phyloP scores from a whole-genome alignment of 2,329 filamentous ascomycete species.

The Colletotrichum tofieldiae region DNA sequence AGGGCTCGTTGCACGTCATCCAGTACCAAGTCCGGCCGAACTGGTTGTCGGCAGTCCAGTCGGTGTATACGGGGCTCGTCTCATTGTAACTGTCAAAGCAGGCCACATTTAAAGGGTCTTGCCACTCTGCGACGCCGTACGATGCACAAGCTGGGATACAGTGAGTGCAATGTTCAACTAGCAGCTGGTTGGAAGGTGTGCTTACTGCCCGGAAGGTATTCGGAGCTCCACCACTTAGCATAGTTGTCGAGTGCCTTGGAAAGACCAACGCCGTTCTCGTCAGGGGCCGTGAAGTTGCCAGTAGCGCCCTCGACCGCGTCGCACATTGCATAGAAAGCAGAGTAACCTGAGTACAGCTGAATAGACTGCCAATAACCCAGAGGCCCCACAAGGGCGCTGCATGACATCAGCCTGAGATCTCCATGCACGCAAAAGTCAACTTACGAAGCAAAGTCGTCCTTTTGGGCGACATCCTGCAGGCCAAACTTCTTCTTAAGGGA shows the following conservation, averaged over 20 bases:
- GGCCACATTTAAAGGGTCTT: conserved; percentile 56
- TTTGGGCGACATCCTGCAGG: conserved; percentile 61
- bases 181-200: conserved; percentile 19
- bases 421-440: conserved; percentile 16
- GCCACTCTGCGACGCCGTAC: conserved; percentile 64
- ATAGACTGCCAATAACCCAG: conserved; percentile 55
- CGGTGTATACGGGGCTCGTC: conserved; percentile 65
- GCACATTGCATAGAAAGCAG: conserved; percentile 55
- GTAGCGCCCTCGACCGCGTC: conserved; percentile 49
- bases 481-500: conserved; percentile 68
- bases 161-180: conserved; percentile 12
- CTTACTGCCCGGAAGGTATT: conserved; percentile 65
- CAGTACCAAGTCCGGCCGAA: conserved; percentile 71
- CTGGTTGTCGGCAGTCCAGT: conserved; percentile 62
- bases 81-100: conserved; percentile 70
- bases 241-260: conserved; percentile 68
- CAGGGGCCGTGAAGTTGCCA: conserved; percentile 49
- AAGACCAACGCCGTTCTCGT: conserved; percentile 64
- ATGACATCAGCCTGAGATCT: neutral
- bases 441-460: conserved; percentile 65
- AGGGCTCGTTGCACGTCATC: conserved; percentile 75
- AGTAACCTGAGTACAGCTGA: conserved; percentile 53
- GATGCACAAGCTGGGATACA: conserved; percentile 57
- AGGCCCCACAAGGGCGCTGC: conserved; percentile 47
- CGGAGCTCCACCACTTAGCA: conserved; percentile 66